Percentiles rank a stretch among this genome's conserved stretches.
These are phyloP conservation scores for Thelephora aurantiotincta DNA, from an alignment of 768 basidiomycete genomes.

Conservation along the genomic window DNA sequence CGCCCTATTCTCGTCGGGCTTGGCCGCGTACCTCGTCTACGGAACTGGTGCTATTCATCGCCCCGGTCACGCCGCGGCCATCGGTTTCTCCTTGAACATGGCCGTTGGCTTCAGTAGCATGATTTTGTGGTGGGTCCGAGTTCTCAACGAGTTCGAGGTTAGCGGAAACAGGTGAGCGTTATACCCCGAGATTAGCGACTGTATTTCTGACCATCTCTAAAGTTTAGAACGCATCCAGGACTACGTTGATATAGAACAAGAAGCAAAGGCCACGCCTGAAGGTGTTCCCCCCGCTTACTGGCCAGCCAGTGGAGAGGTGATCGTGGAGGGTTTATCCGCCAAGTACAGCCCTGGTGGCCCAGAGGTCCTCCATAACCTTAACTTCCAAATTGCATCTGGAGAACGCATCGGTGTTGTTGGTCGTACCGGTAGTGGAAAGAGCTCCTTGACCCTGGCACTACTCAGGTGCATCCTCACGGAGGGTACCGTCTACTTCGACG, in stretches of 20 bases:
- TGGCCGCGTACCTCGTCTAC: conserved; percentile 41
- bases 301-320: conserved; percentile 43
- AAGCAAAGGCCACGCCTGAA: conserved; percentile 24
- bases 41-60: conserved; percentile 18
- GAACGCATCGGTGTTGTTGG: conserved; percentile 49
- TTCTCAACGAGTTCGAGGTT: conserved; percentile 31
- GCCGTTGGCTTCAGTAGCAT: conserved; percentile 40
- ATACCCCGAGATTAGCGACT: background rate
- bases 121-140: conserved; percentile 38
- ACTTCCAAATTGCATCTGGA: conserved; percentile 37
- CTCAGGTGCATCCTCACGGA: conserved; percentile 39
- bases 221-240: conserved; percentile 38
- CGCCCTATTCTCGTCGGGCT: conserved; percentile 31
- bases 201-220: conserved; percentile 1
- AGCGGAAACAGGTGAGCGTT: conserved; percentile 19
- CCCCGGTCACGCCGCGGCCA: conserved; percentile 21
- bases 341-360: conserved; percentile 37
- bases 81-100: conserved; percentile 26
- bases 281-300: conserved; percentile 49
- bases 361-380: conserved; percentile 37
- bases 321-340: conserved; percentile 37
- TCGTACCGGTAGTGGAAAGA: conserved; percentile 44
- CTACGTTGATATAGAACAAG: conserved; percentile 44
- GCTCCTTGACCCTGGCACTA: conserved; percentile 36
- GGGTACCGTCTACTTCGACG: conserved; percentile 39